A percentile compares a stretch with the other conserved stretches of the same genome.
phyloP scores from a whole-genome alignment of 2,329 filamentous ascomycete genomes.

The Alternaria incomplexa region DNA sequence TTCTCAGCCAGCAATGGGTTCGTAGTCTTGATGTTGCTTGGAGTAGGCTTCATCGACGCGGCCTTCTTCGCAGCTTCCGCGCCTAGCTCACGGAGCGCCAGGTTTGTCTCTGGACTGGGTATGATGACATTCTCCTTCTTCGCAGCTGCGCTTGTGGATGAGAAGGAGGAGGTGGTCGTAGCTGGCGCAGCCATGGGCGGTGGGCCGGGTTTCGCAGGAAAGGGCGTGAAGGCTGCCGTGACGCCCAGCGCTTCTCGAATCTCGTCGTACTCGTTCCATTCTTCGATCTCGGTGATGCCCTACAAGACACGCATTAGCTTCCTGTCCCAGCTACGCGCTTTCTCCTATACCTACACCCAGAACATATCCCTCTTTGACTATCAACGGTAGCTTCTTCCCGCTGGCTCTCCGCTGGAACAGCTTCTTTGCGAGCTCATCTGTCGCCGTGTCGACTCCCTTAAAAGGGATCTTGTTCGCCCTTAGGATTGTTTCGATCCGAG shows the following conservation, averaged over 20 bases:
- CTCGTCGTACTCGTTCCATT: slow-evolving; percentile 99
- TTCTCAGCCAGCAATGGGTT: slow-evolving; percentile 46
- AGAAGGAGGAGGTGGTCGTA: slow-evolving; percentile 8
- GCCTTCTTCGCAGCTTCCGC: slow-evolving; percentile 47
- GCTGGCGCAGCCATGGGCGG: slow-evolving; percentile 6
- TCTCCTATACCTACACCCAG: slow-evolving; percentile 71
- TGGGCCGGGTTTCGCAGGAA: slow-evolving; percentile 35
- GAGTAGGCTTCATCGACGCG: slow-evolving; percentile 43
- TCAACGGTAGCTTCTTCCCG: slow-evolving; percentile 84
- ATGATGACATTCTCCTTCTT: slow-evolving; percentile 34
- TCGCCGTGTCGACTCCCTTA: slow-evolving; percentile 88
- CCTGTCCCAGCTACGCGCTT: background rate
- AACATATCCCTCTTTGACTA: slow-evolving; percentile 86
- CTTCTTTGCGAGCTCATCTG: slow-evolving; percentile 85
- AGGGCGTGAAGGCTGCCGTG: slow-evolving; percentile 38
- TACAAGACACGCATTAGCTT: slow-evolving; percentile 46
- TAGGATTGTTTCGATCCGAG: slow-evolving; percentile 93
- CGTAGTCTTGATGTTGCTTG: slow-evolving; percentile 42
- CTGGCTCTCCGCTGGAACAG: slow-evolving; percentile 85
- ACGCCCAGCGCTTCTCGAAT: slow-evolving; percentile 80
- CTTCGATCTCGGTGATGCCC: slow-evolving; percentile 94
- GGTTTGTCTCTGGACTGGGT: slow-evolving; percentile 37
- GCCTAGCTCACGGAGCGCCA: slow-evolving; percentile 45
- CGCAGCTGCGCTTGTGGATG: slow-evolving; percentile 11
- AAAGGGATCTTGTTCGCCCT: slow-evolving; percentile 95